These are phyloP conservation scores for Candida pini DNA, from an alignment of 805 yeast genomes.

Conservation along the genomic window DNA sequence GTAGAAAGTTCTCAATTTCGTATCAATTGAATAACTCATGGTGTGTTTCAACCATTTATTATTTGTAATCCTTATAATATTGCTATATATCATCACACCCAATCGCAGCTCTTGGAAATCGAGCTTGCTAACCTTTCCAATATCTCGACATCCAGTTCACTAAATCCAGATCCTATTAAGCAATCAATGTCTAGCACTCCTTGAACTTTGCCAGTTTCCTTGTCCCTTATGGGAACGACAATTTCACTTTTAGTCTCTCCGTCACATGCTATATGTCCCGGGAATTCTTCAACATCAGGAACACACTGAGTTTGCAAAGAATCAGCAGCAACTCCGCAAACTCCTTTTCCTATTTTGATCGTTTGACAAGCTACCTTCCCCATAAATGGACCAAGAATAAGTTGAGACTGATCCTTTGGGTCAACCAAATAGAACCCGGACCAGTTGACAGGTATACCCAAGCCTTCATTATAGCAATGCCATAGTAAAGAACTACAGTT, in stretches of 20 bases:
- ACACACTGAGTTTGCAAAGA: constrained; percentile 63
- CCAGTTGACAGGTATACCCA: constrained; percentile 69
- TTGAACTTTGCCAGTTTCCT: constrained; percentile 31
- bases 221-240: constrained; percentile 70
- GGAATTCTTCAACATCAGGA: constrained; percentile 67
- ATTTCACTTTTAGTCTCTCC: constrained; percentile 91
- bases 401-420: constrained; percentile 31
- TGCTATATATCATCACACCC: too few species aligned
- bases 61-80: too few species aligned
- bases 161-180: constrained; percentile 58
- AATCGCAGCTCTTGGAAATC: constrained; percentile 51
- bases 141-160: constrained; percentile 48
- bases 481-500: constrained; percentile 83
- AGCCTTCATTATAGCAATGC: constrained; percentile 69
- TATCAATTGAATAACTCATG: too few species aligned
- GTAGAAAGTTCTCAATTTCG: too few species aligned
- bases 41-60: too few species aligned
- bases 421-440: constrained; percentile 78
- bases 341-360: constrained; percentile 77
- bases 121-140: constrained; percentile 54
- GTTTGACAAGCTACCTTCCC: constrained; percentile 95
- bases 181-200: constrained; percentile 93
- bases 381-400: constrained; percentile 88
- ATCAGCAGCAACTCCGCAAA: constrained; percentile 82
- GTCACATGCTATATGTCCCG: constrained; percentile 97